A percentile compares a stretch with the other conserved stretches of the same genome.
phyloP scores from a whole-genome alignment of 139 green algal genomes.

The Chlorella sp. region DNA sequence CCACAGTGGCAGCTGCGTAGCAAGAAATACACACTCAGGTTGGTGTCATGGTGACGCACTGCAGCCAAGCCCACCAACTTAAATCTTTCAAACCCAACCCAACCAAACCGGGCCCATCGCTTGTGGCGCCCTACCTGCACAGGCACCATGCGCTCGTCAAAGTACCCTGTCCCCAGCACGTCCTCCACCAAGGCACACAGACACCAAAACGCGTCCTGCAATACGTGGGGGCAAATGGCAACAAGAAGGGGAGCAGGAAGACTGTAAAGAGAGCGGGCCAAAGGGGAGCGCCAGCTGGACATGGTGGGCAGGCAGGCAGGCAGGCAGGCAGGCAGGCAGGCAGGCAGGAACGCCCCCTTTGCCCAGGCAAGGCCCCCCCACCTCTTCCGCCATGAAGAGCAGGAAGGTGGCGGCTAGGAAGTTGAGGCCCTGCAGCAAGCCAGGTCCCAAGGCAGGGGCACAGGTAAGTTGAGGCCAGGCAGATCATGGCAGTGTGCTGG shows the following conservation, averaged over 20 bases:
- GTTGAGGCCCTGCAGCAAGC: constrained; percentile 80
- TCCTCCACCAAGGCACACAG: constrained; percentile 75
- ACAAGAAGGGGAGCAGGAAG: background rate
- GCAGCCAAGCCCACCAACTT: background rate
- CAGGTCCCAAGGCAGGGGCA: too few species aligned
- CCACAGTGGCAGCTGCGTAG: constrained; percentile 63
- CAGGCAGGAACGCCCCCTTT: background rate
- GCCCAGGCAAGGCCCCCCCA: background rate
- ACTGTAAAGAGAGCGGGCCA: background rate
- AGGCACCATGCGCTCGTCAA: constrained; percentile 79
- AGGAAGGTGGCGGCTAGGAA: constrained; percentile 86
- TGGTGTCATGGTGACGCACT: constrained; percentile 68
- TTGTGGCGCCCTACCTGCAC: constrained; percentile 53
- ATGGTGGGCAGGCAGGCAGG: background rate
- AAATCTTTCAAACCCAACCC: background rate
- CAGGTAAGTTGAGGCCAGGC: too few species aligned
- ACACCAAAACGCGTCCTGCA: constrained; percentile 87
- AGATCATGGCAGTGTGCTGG: too few species aligned
- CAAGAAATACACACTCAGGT: constrained; percentile 32
- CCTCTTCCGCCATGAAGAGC: constrained; percentile 87
- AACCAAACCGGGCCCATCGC: background rate
- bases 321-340: background rate
- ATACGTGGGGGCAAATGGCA: background rate
- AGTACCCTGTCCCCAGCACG: constrained; percentile 80
- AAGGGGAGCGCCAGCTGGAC: background rate